Conservation (phyloP, 2,329 filamentous ascomycete genomes). For the Lachnum nothofagi region DNA sequence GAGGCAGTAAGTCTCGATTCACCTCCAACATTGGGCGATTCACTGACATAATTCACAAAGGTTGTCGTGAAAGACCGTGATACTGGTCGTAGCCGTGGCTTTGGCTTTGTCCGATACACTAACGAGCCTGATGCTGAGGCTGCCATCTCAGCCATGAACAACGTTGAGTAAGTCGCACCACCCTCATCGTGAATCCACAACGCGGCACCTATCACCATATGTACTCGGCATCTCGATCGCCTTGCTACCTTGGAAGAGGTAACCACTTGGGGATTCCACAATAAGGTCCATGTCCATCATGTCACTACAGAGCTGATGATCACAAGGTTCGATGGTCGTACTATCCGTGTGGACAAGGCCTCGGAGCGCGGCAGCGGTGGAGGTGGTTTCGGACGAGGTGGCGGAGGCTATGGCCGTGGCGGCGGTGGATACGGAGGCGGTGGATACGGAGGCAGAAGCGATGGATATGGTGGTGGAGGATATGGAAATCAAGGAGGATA, state of each 20-base stretch:
- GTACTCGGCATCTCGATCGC: no score
- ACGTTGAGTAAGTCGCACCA: slow-evolving; percentile 69
- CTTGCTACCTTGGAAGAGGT: no score
- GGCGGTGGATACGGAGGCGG: slow-evolving; percentile 34
- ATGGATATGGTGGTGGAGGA: slow-evolving; percentile 36
- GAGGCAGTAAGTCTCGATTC: slow-evolving; percentile 72
- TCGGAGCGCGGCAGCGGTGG: slow-evolving; percentile 59
- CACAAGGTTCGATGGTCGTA: slow-evolving; percentile 81
- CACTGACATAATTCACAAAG: slow-evolving; percentile 42
- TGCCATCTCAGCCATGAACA: slow-evolving; percentile 77
- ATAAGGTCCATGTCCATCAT: neutral
- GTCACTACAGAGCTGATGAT: slow-evolving; percentile 13
- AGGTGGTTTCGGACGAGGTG: slow-evolving; percentile 48
- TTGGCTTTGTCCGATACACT: slow-evolving; percentile 89
- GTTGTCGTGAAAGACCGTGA: slow-evolving; percentile 97
- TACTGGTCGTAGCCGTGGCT: slow-evolving; percentile 92
- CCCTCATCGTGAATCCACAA: neutral
- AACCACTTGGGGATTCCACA: no score
- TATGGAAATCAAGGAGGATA: slow-evolving; percentile 54
- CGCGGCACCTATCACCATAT: no score
- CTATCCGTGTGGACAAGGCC: slow-evolving; percentile 91
- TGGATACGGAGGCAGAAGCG: slow-evolving; percentile 41
- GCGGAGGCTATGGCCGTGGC: slow-evolving; percentile 41
- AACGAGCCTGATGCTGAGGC: slow-evolving; percentile 70
- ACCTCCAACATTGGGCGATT: slow-evolving; percentile 2